These are phyloP conservation scores for Epichloe baconii DNA, from an alignment of 2,329 filamentous ascomycete species.

Conservation along the genomic window DNA sequence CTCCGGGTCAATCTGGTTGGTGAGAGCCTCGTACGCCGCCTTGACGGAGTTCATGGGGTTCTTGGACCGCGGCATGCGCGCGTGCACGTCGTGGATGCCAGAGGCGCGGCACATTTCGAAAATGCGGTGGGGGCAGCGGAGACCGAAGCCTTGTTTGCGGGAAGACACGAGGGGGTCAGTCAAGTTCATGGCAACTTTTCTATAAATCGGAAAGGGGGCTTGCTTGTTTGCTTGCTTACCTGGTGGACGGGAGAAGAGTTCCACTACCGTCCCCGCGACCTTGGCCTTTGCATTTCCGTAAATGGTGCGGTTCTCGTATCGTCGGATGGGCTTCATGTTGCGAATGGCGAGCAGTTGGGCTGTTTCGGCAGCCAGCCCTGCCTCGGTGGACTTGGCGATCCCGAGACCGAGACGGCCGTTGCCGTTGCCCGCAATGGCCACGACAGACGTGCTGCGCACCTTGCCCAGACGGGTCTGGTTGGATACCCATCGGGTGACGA, in stretches of 20 bases:
- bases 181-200: too few relatives aligned
- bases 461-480: conserved; percentile 98
- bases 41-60: conserved; percentile 99
- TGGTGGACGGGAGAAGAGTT: conserved; percentile 71
- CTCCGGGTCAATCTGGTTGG: conserved; percentile 75
- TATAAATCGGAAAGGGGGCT: not conserved
- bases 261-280: conserved; percentile 74
- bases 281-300: conserved; percentile 76
- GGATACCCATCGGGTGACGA: conserved; percentile 61
- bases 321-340: conserved; percentile 83
- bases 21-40: conserved; percentile 71
- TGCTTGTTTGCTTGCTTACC: conserved; percentile 41
- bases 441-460: conserved; percentile 60
- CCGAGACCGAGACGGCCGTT: conserved; percentile 80
- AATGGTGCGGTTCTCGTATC: conserved; percentile 88
- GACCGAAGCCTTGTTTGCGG: conserved; percentile 70
- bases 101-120: conserved; percentile 86
- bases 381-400: conserved; percentile 75
- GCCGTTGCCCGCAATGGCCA: conserved; percentile 77
- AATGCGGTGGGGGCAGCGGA: conserved; percentile 81
- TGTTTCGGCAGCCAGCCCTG: conserved; percentile 52
- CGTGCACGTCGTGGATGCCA: conserved; percentile 78
- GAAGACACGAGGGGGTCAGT: too few relatives aligned
- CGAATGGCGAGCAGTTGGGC: conserved; percentile 70
- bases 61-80: conserved; percentile 67